Percentiles rank a stretch among this genome's conserved stretches.
Conservation (phyloP, 768 basidiomycete genomes). For the Pholiota conissans region DNA sequence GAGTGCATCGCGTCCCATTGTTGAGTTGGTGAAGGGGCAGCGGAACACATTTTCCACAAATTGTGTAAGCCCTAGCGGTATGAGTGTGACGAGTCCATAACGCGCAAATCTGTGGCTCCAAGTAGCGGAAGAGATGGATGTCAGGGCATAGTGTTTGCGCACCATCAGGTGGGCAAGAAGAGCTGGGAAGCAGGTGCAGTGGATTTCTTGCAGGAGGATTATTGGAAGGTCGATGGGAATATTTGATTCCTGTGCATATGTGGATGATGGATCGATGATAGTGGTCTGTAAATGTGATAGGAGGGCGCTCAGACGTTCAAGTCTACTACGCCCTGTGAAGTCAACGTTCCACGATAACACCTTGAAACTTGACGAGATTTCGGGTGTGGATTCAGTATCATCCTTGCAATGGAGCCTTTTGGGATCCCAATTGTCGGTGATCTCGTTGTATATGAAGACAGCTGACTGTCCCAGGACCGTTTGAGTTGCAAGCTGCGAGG, state of each 20-base stretch:
- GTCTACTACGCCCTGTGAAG: constrained; percentile 1
- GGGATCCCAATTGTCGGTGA: not conserved
- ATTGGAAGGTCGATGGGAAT: constrained; percentile 1
- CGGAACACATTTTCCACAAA: constrained; percentile 9
- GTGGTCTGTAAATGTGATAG: constrained; percentile 8
- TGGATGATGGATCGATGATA: not conserved
- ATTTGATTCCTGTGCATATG: not conserved
- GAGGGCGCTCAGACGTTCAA: constrained; percentile 7
- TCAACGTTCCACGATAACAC: constrained; percentile 19
- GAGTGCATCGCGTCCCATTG: constrained; percentile 16
- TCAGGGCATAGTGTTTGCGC: not conserved
- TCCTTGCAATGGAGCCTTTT: not conserved
- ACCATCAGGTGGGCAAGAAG: not conserved
- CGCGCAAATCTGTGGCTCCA: constrained; percentile 5
- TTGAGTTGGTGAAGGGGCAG: constrained; percentile 5
- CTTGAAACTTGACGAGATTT: not conserved
- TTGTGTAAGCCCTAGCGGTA: not conserved
- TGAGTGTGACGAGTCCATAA: constrained; percentile 14
- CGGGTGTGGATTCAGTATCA: not conserved
- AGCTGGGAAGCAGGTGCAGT: not conserved
- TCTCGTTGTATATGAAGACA: not conserved
- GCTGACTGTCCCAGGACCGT: not conserved
- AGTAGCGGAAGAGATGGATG: not conserved
- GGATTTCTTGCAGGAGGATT: constrained; percentile 16
- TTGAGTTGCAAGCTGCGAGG: too few relatives aligned